Evolutionary conservation across 768 basidiomycete genomes (phyloP).

Genomic region (Fomitopsis pulvina): DNA sequence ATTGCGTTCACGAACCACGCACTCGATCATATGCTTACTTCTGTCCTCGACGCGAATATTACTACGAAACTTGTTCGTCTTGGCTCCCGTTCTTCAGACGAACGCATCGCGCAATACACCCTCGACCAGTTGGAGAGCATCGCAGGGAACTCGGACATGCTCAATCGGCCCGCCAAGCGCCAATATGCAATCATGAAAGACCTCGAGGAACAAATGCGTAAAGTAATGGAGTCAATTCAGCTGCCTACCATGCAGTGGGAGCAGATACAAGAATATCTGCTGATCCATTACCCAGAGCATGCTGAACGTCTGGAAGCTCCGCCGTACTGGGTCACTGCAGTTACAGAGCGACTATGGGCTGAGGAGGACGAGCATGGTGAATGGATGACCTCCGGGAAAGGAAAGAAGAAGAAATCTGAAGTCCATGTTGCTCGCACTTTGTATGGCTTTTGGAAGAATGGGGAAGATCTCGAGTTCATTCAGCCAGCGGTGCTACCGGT

Average conservation of each 20-base stretch:
- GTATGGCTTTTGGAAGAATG: slow-evolving; percentile 47
- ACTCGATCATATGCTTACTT: slow-evolving; percentile 62
- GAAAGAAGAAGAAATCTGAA: slow-evolving; percentile 14
- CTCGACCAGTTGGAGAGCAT: slow-evolving; percentile 51
- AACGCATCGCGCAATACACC: slow-evolving; percentile 52
- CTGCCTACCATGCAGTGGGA: slow-evolving; percentile 27
- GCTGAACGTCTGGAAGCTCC: slow-evolving; percentile 33
- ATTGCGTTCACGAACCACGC: slow-evolving; percentile 77
- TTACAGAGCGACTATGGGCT: neutral
- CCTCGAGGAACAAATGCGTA: slow-evolving; percentile 39
- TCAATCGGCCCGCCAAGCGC: slow-evolving; percentile 27
- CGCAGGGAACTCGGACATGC: slow-evolving; percentile 31
- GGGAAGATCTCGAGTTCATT: slow-evolving; percentile 43
- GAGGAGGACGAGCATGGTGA: slow-evolving; percentile 5
- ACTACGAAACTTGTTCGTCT: slow-evolving; percentile 61
- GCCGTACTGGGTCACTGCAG: slow-evolving; percentile 39
- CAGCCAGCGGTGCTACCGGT: neutral
- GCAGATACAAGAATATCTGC: slow-evolving; percentile 37
- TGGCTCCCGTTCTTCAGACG: slow-evolving; percentile 58
- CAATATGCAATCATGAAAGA: slow-evolving; percentile 34
- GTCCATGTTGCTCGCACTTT: slow-evolving; percentile 16
- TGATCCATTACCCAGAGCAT: slow-evolving; percentile 42
- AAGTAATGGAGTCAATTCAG: slow-evolving; percentile 32
- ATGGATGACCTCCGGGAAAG: slow-evolving; percentile 11
- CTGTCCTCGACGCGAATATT: slow-evolving; percentile 58